A percentile compares a stretch with the other conserved stretches of the same genome.
Evolutionary conservation across 2,329 filamentous ascomycete species (phyloP).

Genomic region (Monilinia laxa): DNA sequence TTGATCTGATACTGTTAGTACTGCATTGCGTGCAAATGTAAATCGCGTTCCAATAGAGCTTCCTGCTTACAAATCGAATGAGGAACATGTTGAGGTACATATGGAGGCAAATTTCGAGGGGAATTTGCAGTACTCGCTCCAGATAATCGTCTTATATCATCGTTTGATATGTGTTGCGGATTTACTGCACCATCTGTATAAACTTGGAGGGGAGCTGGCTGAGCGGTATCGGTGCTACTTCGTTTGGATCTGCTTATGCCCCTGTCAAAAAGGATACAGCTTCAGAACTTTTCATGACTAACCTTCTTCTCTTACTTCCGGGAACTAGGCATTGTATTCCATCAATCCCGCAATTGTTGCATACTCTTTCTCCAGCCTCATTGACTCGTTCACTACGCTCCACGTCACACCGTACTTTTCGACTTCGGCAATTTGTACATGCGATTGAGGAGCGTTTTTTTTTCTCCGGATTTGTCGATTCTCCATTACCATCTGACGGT

Average conservation of each 20-base stretch:
- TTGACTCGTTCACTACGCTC: conserved; percentile 60
- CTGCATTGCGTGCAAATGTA: not conserved
- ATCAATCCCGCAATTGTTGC: conserved; percentile 43
- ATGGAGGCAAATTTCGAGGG: not conserved
- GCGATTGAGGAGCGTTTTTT: conserved; percentile 87
- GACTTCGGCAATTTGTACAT: conserved; percentile 81
- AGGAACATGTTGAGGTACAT: conserved; percentile 32
- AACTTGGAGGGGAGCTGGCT: not conserved
- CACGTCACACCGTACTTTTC: conserved; percentile 93
- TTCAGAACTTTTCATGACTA: conserved; percentile 15
- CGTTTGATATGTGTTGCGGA: conserved; percentile 34
- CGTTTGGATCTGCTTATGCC: conserved; percentile 5
- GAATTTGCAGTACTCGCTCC: not conserved
- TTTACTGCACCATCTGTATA: conserved; percentile 26
- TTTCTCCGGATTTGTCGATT: conserved; percentile 56
- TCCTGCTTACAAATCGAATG: conserved; percentile 39
- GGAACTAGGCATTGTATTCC: conserved; percentile 52
- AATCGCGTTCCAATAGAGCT: not conserved
- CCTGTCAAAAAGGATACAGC: not conserved
- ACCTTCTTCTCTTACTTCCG: conserved; percentile 68
- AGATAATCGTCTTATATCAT: conserved; percentile 24
- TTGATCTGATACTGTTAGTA: conserved; percentile 33
- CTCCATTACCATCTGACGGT: conserved; percentile 32
- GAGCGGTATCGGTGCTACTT: not conserved
- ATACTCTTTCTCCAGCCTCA: conserved; percentile 36